These are phyloP conservation scores for Malassezia caprae DNA, from an alignment of 1,284 basidiomycete genomes.

Conservation along the genomic window DNA sequence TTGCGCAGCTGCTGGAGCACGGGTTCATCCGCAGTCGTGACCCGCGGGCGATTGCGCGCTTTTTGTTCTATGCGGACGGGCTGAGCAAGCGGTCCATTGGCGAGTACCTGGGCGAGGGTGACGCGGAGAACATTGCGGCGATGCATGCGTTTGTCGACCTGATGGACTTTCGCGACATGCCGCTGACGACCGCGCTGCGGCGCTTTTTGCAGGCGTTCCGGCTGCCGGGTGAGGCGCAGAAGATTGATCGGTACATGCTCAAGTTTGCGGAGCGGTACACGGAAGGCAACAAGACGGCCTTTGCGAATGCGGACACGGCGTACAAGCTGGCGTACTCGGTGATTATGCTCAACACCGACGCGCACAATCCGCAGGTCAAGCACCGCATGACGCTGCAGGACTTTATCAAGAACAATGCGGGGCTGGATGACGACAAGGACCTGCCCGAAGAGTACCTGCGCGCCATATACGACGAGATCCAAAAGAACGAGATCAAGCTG, in stretches of 20 bases:
- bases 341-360: constrained; percentile 48
- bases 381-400: constrained; percentile 45
- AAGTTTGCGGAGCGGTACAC: constrained; percentile 48
- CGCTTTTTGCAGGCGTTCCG: constrained; percentile 46
- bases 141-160: constrained; percentile 49
- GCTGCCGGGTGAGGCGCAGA: constrained; percentile 46
- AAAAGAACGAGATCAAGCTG: constrained; percentile 48
- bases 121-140: constrained; percentile 44
- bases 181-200: constrained; percentile 42
- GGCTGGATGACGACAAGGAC: constrained; percentile 44
- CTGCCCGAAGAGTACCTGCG: constrained; percentile 41
- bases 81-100: constrained; percentile 92
- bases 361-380: constrained; percentile 48
- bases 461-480: constrained; percentile 44
- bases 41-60: constrained; percentile 73
- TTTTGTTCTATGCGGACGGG: constrained; percentile 81
- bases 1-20: constrained; percentile 76
- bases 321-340: constrained; percentile 49
- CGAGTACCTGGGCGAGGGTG: constrained; percentile 71
- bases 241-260: constrained; percentile 49
- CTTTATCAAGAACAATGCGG: constrained; percentile 48
- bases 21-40: constrained; percentile 72
- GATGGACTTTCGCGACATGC: constrained; percentile 43
- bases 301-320: constrained; percentile 47
- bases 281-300: constrained; percentile 39